Base-by-base conservation (phyloP, 257 asterid genomes). In the Nicotiana attenuata region DNA sequence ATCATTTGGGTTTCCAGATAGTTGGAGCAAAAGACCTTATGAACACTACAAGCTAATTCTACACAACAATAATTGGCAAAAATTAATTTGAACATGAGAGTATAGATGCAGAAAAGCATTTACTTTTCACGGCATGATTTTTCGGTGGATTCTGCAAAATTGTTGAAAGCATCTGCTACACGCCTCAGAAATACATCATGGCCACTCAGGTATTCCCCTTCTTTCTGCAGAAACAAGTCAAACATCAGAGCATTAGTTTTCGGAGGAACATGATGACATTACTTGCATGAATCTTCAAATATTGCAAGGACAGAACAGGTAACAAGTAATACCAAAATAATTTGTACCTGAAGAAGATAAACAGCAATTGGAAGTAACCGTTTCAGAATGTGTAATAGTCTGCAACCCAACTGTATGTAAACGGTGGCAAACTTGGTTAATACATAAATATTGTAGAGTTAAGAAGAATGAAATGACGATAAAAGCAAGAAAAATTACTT, bases 351-450 rank as follows among this genome's bases (percentile, higher is more conserved):
- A 86, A 95, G 99, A 87, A 95, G 99, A 88, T 89, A 93, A 85
- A 95, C 97, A 73, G 99, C 91, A 82, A 95, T 93, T 38, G 98
- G 99, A 81, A 91, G 97, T 90, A 95, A 85, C 87, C 99, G 91
- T 89, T 92, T 91, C 41, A 95, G 94, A 84, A 95, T 92, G 89
- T 95, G 97, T 86, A 93, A 91, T 85, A 95, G 89, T 85, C 98
- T 89, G 85, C 89, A 85, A 55, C 99, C 98, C 90, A 95, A 91
- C 99, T 95, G 88, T 47, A 87, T 38, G 63, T 61, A 75, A 50
- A 75, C 3, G 20, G 63, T 50, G 60, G 63, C 80, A 75, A 61
- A 50, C 45, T 50, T 75, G 24, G 26, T 75, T 50, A 75, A 59
- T 75, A 50, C 22, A 71, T 50, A 50, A 75, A 50, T 50, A 75